Evolutionary conservation across 805 yeast species (phyloP), one percentile per base, ranked within the genome.

Genomic region (Nakazawaea populi): DNA sequence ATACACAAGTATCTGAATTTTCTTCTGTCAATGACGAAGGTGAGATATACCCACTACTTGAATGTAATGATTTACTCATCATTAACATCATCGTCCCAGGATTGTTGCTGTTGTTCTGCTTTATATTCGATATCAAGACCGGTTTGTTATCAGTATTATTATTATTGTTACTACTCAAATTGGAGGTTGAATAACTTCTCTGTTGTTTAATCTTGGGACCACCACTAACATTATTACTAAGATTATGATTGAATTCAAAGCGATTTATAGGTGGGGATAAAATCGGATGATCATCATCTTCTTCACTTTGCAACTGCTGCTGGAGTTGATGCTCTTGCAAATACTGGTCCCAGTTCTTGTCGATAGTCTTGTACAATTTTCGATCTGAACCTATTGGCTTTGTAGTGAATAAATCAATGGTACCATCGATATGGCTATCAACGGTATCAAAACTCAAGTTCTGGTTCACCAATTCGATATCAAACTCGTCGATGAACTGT

Each of bases 371-470:
- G 72, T 87, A 89, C 31, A 92, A 76, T 67, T 91, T 91, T 58
- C 90, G 78, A 67, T 94, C 99, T 1, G 92, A 77, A 1, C 94
- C 89, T 28, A 91, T 89, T 1, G 97, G 90, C 61, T 92, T 94
- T 1, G 99, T 94, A 1, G 98, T 88, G 62, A 89, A 94, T 46
- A 94, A 76, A 63, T 94, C 99, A 64, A 96, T 85, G 29, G 96
- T 90, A 10, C 97, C 98, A 51, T 80, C 79, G 39, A 94, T 82
- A 58, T 77, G 84, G 60, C 87, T 80, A 58, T 87, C 95, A 1
- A 80, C 74, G 4, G 90, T 82, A 56, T 83, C 87, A 57, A 89
- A 89, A 56, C 83, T 82, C 51, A 94, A 79, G 49, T 89, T 87
- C 61, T 90, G 95, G 62, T 90, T 90, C 38, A 94, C 86, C 58